Conservation (phyloP, 2,329 filamentous ascomycete genomes). For the Exophiala spinifera region DNA sequence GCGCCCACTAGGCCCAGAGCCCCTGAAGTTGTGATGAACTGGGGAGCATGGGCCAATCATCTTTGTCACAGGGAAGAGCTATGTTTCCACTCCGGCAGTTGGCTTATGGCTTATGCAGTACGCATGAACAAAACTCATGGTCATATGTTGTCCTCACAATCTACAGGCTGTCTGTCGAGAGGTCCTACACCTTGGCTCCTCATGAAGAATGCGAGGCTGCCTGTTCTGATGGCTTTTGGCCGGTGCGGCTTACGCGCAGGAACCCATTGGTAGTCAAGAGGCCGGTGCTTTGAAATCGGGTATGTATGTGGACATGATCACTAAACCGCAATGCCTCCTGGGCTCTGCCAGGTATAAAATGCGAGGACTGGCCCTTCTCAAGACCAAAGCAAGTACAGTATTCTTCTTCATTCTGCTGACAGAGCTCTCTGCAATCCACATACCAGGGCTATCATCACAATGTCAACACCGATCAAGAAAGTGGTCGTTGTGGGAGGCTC, state of each 20-base stretch:
- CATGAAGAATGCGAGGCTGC: background rate
- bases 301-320: background rate
- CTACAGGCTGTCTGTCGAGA: background rate
- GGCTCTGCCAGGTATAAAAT: background rate
- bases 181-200: background rate
- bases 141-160: background rate
- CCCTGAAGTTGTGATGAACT: too few species aligned
- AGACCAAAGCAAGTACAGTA: background rate
- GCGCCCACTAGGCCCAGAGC: too few species aligned
- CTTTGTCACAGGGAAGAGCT: too few species aligned
- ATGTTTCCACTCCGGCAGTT: background rate
- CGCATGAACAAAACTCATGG: background rate
- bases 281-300: background rate
- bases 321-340: background rate
- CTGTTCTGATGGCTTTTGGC: background rate
- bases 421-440: too few species aligned
- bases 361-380: background rate
- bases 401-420: background rate
- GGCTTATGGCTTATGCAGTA: slow-evolving; percentile 3
- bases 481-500: slow-evolving; percentile 9
- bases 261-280: too few species aligned
- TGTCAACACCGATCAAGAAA: slow-evolving; percentile 9
- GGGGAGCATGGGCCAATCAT: too few species aligned
- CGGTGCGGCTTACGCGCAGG: too few species aligned
- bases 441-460: background rate